Evolutionary conservation across 805 yeast species (phyloP).

Genomic region (Pichia exigua): DNA sequence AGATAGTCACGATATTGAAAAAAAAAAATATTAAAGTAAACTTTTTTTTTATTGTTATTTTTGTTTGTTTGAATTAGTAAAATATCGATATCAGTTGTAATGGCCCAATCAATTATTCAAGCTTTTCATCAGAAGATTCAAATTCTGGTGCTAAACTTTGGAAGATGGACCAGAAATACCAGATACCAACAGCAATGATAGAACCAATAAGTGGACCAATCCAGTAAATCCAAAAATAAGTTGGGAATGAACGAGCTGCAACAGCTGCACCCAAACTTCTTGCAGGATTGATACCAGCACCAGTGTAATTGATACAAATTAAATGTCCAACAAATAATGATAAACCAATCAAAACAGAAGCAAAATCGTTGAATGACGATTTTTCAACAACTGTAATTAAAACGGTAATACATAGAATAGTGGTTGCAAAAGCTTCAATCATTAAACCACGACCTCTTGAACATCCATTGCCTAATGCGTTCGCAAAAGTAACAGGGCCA

Average conservation of each 20-base stretch:
- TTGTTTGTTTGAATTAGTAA: too few relatives aligned
- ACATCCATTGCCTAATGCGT: conserved; percentile 62
- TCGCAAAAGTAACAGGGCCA: conserved; percentile 64
- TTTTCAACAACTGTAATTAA: conserved; percentile 80
- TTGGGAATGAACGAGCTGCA: conserved; percentile 66
- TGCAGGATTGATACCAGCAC: conserved; percentile 91
- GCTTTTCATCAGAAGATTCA: conserved; percentile 36
- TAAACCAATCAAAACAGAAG: conserved; percentile 78
- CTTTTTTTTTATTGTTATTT: neutral
- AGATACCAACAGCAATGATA: conserved; percentile 54
- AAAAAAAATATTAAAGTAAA: neutral
- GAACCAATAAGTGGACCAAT: conserved; percentile 79
- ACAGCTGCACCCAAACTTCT: conserved; percentile 69
- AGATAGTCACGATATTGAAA: neutral
- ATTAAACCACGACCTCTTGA: conserved; percentile 71
- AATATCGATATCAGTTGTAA: too few relatives aligned
- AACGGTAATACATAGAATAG: conserved; percentile 66
- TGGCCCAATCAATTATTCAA: neutral
- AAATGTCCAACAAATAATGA: conserved; percentile 77
- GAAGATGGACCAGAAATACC: conserved; percentile 51
- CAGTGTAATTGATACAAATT: conserved; percentile 74
- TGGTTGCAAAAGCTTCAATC: conserved; percentile 75
- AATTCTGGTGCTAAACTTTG: conserved; percentile 33
- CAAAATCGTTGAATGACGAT: conserved; percentile 64
- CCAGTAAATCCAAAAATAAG: conserved; percentile 90